Evolutionary conservation across 2,329 filamentous ascomycete species (phyloP), one percentile per base, ranked within the genome.

Genomic region (Diplodia scrobiculata): DNA sequence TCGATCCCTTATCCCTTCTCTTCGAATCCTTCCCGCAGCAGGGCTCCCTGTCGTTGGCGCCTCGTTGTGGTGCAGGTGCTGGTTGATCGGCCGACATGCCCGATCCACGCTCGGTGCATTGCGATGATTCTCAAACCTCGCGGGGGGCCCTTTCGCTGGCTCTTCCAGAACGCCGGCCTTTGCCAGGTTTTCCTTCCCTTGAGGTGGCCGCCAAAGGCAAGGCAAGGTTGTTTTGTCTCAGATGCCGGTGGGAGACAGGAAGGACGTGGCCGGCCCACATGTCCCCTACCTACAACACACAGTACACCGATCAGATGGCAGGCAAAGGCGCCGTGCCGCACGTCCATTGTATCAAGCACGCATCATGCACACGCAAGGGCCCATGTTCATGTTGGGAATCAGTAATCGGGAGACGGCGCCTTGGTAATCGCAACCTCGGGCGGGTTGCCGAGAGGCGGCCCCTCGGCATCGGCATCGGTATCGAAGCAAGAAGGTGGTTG

Each of bases 11-110:
- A 50, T 62, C 58, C 45, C 45, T 50, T 13, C n/a, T n/a, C 25
- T 13, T 45, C 41, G 58, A 62, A 62, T 50, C 58, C 58, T 62
- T 62, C 58, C 58, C 58, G 58, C 58, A 62, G 58, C 58, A 62
- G 41, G 58, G 41, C 41, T 47, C 55, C 55, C 47, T 32, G 58
- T 21, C 52, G 17, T 11, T 29, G 29, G 17, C 10, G 29, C 13
- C 32, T 21, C 17, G 13, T 10, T 11, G 36, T 41, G 14, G 6
- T 27, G n/a, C 21, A 29, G 19, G 25, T 25, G 21, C 32, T 48
- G 19, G 19, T 38, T 17, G 21, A 47, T 48, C 55, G 17, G 14
- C 52, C 25, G 17, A 32, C 27, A n/a, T 10, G 10, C 53, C 34
- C 11, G 25, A 25, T 25, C 25, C 25, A 25, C 2, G 3, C 25